phyloP scores from a whole-genome alignment of 2,329 filamentous ascomycete species.

The Chalara sp. region DNA sequence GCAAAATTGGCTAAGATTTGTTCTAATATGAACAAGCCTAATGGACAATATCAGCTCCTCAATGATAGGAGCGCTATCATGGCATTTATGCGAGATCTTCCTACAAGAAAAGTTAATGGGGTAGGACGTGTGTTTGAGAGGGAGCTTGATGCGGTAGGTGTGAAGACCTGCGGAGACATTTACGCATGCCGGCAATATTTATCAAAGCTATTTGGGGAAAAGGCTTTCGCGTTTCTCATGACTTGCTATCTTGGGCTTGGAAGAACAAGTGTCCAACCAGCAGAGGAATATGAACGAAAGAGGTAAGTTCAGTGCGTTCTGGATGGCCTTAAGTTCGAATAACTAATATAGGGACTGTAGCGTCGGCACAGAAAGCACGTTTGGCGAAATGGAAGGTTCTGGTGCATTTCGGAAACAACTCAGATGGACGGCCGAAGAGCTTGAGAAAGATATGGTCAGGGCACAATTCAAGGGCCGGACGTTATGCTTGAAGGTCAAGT shows the following conservation, averaged over 20 bases:
- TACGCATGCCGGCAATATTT: constrained; percentile 70
- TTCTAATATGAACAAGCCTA: constrained; percentile 93
- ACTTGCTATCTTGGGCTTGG: constrained; percentile 81
- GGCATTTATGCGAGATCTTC: constrained; percentile 75
- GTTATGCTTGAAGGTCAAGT: constrained; percentile 83
- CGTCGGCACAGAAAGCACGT: constrained; percentile 89
- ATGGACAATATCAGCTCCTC: constrained; percentile 77
- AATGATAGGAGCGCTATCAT: constrained; percentile 70
- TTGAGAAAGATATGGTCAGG: constrained; percentile 76
- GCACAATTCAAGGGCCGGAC: constrained; percentile 87
- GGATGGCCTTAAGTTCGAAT: too few relatives aligned
- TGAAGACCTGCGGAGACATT: constrained; percentile 85
- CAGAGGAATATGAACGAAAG: constrained; percentile 85
- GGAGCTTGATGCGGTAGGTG: constrained; percentile 78
- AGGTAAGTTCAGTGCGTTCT: constrained; percentile 27
- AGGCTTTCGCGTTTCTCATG: constrained; percentile 81
- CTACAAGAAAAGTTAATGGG: constrained; percentile 88
- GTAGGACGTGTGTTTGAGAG: constrained; percentile 91
- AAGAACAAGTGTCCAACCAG: constrained; percentile 75
- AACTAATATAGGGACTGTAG: constrained; percentile 24
- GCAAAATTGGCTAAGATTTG: constrained; percentile 91
- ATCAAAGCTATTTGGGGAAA: constrained; percentile 78
- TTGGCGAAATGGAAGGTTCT: constrained; percentile 69
- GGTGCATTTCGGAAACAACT: constrained; percentile 68
- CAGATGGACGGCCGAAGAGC: constrained; percentile 70